phyloP scores from a whole-genome alignment of 345 rosid genomes.

The Linum trigynum region DNA sequence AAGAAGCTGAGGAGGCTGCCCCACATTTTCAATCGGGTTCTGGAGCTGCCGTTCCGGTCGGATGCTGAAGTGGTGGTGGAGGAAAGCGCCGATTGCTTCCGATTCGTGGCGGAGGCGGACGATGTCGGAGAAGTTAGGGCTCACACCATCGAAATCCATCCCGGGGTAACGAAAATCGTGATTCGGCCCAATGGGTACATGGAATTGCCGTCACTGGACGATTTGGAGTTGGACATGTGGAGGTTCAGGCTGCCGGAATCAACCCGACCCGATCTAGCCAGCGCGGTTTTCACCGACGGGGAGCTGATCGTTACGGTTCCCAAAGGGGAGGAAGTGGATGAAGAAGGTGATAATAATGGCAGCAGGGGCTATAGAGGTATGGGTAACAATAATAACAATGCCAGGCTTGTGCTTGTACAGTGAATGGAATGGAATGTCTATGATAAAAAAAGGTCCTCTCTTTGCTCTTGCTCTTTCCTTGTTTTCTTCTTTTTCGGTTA shows the following conservation, averaged over 20 bases:
- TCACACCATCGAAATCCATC: slow-evolving; percentile 71
- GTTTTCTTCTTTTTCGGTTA: slow-evolving; percentile 1
- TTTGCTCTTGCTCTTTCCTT: slow-evolving; percentile 1
- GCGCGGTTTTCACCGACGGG: slow-evolving; percentile 63
- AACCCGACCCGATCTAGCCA: slow-evolving; percentile 85
- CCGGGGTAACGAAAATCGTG: slow-evolving; percentile 81
- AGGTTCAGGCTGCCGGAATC: slow-evolving; percentile 80
- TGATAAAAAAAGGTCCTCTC: slow-evolving; percentile 9
- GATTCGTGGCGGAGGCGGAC: slow-evolving; percentile 76
- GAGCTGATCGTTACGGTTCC: slow-evolving; percentile 88
- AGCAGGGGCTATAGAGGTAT: slow-evolving; percentile 49
- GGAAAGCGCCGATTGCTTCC: slow-evolving; percentile 31
- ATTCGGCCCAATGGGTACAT: slow-evolving; percentile 57
- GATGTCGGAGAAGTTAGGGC: slow-evolving; percentile 63
- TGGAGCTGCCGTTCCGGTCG: slow-evolving; percentile 84
- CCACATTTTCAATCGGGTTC: slow-evolving; percentile 77
- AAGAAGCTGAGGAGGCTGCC: slow-evolving; percentile 41
- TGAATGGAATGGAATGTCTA: slow-evolving; percentile 13
- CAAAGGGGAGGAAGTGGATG: slow-evolving; percentile 31
- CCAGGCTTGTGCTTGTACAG: slow-evolving; percentile 86
- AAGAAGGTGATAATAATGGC: slow-evolving; percentile 15
- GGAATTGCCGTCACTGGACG: slow-evolving; percentile 46
- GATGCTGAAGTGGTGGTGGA: slow-evolving; percentile 77
- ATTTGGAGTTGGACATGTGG: slow-evolving; percentile 90
- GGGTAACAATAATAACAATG: slow-evolving; percentile 39